Base-by-base conservation (phyloP, 2,329 filamentous ascomycete species). In the Talaromyces rugulosus region DNA sequence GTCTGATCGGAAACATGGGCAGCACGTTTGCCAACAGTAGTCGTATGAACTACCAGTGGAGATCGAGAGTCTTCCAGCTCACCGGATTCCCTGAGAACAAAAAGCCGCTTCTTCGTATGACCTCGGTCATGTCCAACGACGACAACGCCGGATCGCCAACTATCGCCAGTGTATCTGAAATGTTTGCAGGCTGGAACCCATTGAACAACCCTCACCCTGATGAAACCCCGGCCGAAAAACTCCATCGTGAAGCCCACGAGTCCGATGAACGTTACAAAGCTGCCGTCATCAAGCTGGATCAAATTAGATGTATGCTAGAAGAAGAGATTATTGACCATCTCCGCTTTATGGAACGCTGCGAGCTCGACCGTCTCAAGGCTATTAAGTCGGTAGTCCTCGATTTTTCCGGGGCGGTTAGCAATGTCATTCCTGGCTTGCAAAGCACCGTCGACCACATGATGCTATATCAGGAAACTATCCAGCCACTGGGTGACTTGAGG, bases 381-480 rank as follows among this genome's bases (percentile, higher is more conserved):
- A 95, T 99, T 83, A 98, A 99, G 83, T 94, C 94, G 28, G 96
- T 99, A 58, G 89, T 99, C 65, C 85, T 99, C 51, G 96, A 99
- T 78, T 98, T 99, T 76, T 97, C 94, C 4, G 95, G 95, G 53
- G 92, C 94, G 42, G 91, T 99, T 75, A 94, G 94, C 82, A 99
- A 99, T 71, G 94, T 97, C 70, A 98, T 99, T 65, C 96, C 95
- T 18, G 96, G 91, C 71, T 81, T 99, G 65, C 95, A 98, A 77
- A 94, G 94, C 63, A 92, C 93, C 0, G 92, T 99, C 28, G 95
- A 99, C 79, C 92, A 96, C 74, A 97, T 99, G 93, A 92, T 99
- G 88, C 84, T 99, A 54, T 99, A 96, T 79, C 95, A 99, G 76
- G 95, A 99, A 81, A 98, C 95, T 0, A 91, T 99, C n/a, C 95